These are phyloP conservation scores for Tricholoma furcatifolium DNA, from an alignment of 768 basidiomycete species.

Conservation along the genomic window DNA sequence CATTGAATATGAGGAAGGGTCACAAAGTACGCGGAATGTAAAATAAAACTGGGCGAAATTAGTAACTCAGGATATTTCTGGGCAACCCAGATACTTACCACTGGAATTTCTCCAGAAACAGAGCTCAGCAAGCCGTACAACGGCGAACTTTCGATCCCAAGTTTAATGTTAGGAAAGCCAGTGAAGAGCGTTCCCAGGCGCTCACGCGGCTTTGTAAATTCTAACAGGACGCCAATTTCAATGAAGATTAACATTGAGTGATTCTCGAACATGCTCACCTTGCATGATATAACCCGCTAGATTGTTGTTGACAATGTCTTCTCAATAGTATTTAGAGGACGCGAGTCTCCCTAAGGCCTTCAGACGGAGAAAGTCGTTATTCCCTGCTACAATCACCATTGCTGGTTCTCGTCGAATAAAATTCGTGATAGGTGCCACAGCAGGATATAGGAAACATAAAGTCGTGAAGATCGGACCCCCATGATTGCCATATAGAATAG, in stretches of 20 bases:
- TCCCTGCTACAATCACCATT: too few species aligned
- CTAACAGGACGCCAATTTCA: constrained; percentile 11
- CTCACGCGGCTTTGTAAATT: constrained; percentile 23
- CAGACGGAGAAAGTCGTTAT: too few species aligned
- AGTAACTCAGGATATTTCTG: neutral
- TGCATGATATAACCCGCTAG: constrained; percentile 27
- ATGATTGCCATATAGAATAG: constrained; percentile 7
- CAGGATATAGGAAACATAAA: constrained; percentile 10
- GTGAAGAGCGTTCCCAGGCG: constrained; percentile 19
- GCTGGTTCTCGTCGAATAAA: too few species aligned
- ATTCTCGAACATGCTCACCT: constrained; percentile 13
- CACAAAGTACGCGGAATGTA: constrained; percentile 27
- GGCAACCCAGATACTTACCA: constrained; percentile 16
- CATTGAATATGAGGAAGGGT: constrained; percentile 33
- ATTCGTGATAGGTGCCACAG: constrained; percentile 3
- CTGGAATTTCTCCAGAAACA: constrained; percentile 25
- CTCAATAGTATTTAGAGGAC: constrained; percentile 21
- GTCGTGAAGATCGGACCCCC: constrained; percentile 10
- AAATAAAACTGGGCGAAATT: constrained; percentile 30
- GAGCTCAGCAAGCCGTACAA: constrained; percentile 13
- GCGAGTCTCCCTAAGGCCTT: neutral
- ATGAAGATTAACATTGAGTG: neutral
- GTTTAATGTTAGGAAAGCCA: constrained; percentile 17
- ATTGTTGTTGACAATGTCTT: constrained; percentile 38
- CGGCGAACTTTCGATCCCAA: neutral